Base-by-base conservation (phyloP, 192 early-diverging fungal species). In the Coemansia sp. region DNA sequence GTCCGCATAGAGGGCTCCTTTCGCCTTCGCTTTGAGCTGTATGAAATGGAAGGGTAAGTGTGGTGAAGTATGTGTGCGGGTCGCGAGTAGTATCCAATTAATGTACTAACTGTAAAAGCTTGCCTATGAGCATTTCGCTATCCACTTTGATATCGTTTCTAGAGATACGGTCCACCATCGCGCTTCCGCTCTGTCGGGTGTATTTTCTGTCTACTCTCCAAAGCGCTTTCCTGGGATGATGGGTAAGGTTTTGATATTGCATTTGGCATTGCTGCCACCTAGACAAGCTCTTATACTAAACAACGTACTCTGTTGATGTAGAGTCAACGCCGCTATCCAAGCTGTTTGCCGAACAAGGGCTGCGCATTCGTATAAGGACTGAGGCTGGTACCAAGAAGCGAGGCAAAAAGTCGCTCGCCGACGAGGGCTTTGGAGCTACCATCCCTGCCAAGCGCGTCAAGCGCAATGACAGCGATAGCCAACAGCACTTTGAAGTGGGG, bases 171-270 rank as follows among this genome's bases (percentile, higher is more conserved):
- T 86, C 10, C 35, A 70, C 19, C 73, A 58, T n/a, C 77, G 80
- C 13, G 75, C 65, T 2, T 90, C 89, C 6, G 88, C 91, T 30
- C 86, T 87, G 30, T 96, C 96, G 0, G 91, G 91, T 33, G 70
- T 86, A 6, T 95, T 96, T 66, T 86, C 87, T 11, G 95, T 96
- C 1, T 95, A 95, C 75, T 92, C 94, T 33, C 93, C 94, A 6
- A 98, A 98, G 85, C 92, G 92, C 67, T 98, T 96, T 63, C 96
- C 96, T 3, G 96, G 96, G 7, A 96, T 95, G 94, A 93, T 94
- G 80, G 75, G 76, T 77, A 77, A 66, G 76, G 26, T 28, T 50
- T 50, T 32, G 33, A 3, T 17, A 32, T 37, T 19, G 3, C 4
- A 14, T 7, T 19, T 37, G 42, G 23, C 10, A 46, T 16, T 46